Conservation (phyloP, 768 basidiomycete species). For the Clathrus columnatus region DNA sequence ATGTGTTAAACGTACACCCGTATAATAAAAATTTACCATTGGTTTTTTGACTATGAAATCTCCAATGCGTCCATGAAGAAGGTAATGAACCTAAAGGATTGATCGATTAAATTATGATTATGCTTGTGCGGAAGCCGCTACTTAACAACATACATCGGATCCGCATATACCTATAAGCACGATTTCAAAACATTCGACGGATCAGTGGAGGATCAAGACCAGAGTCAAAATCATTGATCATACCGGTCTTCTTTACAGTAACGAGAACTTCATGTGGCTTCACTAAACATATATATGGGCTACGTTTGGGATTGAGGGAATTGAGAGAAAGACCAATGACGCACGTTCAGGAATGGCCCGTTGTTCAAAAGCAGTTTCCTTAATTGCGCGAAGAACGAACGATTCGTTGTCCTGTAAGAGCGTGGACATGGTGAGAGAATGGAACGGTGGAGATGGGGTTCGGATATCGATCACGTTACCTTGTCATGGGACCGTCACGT, state of each 20-base stretch:
- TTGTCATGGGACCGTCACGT: too few relatives aligned
- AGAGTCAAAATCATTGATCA: slow-evolving; percentile 15
- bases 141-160: slow-evolving; percentile 53
- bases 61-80: slow-evolving; percentile 69
- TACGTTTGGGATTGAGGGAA: slow-evolving; percentile 10
- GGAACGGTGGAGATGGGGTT: not conserved
- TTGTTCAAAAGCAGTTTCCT: slow-evolving; percentile 63
- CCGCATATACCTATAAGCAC: slow-evolving; percentile 69
- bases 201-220: too few relatives aligned
- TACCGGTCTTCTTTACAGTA: slow-evolving; percentile 86
- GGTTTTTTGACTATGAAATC: slow-evolving; percentile 74
- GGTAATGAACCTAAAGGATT: slow-evolving; percentile 57
- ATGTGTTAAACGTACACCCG: not conserved
- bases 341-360: slow-evolving; percentile 66
- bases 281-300: slow-evolving; percentile 31
- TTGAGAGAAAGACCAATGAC: slow-evolving; percentile 15
- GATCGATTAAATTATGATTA: slow-evolving; percentile 10
- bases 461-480: too few relatives aligned
- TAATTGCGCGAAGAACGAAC: slow-evolving; percentile 64
- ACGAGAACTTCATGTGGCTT: slow-evolving; percentile 74
- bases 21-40: slow-evolving; percentile 42
- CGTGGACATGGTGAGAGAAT: slow-evolving; percentile 39
- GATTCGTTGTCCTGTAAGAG: slow-evolving; percentile 56
- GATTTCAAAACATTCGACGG: slow-evolving; percentile 2
- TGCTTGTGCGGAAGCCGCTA: slow-evolving; percentile 8